Evolutionary conservation across 1,284 basidiomycete genomes (phyloP), one percentile per base, ranked within the genome.

Genomic region (Puccinia triticina): DNA sequence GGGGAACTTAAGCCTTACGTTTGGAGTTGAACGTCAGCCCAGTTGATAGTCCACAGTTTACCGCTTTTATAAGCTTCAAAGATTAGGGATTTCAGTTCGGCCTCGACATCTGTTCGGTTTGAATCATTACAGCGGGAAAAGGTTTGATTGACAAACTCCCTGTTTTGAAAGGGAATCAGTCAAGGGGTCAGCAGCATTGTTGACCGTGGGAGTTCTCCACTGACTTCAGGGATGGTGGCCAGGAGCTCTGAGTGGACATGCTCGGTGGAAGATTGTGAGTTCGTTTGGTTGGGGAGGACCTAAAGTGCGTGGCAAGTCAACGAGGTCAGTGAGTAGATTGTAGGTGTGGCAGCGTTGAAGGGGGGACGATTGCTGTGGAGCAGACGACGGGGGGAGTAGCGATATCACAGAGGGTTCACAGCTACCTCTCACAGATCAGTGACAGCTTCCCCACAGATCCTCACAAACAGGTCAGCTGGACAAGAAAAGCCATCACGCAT

Each of bases 1-100:
- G n/a, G n/a, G n/a, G n/a, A n/a, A n/a, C n/a, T n/a, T n/a, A n/a
- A n/a, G n/a, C n/a, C n/a, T n/a, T n/a, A n/a, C n/a, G n/a, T n/a
- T n/a, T n/a, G n/a, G n/a, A 96, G 89, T 88, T 94, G 92, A 59
- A 93, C 90, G 61, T 90, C 91, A 40, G 89, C 88, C 94, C 94
- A 96, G 87, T 96, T 94, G 79, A 92, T 95, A 46, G 92, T 93
- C 92, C 93, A 94, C 53, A 96, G 89, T 10, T 92, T 91, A 87
- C 93, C 91, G 85, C 91, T 90, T 76, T 86, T 85, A 83, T 87
- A 88, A 0, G 87, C 87, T 37, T 86, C 83, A 82, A 88, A 88
- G 83, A 88, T 88, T 64, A 87, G 85, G 18, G 84, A 84, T 79
- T 88, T 87, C 37, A 88, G 85, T 83, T 88, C 88, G n/a, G 86